Base-by-base conservation (phyloP, 1,284 basidiomycete genomes). In the Somion occarium region DNA sequence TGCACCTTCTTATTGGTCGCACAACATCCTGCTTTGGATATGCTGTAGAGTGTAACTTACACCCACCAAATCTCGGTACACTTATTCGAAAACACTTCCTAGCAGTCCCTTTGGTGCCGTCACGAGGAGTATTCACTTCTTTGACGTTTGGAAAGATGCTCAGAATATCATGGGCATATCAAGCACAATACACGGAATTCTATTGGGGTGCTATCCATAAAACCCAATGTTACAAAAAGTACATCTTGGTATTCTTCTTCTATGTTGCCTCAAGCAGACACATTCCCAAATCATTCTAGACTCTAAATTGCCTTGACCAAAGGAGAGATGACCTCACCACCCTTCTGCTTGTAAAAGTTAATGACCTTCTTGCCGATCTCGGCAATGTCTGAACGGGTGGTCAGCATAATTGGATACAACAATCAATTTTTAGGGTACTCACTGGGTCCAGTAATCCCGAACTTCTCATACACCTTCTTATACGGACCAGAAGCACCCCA, bases 401-500 rank as follows among this genome's bases (percentile, higher is more conserved):
- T 43, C 42, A 43, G 42, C 19, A 44, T 18, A 37, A 37, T 38
- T 34, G 4, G 25, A n/a, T 26, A 12, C 13, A 25, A 34, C 25
- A 41, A 50, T 34, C 23, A 47, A 53, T 22, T 48, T 57, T 57
- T 34, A 60, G 50, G 5, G 37, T 26, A 78, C 82, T 54, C 69
- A 87, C 84, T 88, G 44, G 78, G 66, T n/a, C 83, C 85, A 49
- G 91, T 93, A 65, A 95, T 78, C 38, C 88, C 91, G 64, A 93
- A 92, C 72, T 91, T 88, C 71, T 87, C 87, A 69, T 95, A 96
- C 15, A 94, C 87, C 73, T 94, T 79, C 68, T 82, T 79, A 69
- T 91, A 94, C 18, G 94, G 93, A 45, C 87, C 94, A 41, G 93
- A 96, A 27, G 90, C 85, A 68, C 94, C 94, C 85, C 89, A 95